Conservation (phyloP, 352 stramenopile genomes). For the Hyaloperonospora brassicae region DNA sequence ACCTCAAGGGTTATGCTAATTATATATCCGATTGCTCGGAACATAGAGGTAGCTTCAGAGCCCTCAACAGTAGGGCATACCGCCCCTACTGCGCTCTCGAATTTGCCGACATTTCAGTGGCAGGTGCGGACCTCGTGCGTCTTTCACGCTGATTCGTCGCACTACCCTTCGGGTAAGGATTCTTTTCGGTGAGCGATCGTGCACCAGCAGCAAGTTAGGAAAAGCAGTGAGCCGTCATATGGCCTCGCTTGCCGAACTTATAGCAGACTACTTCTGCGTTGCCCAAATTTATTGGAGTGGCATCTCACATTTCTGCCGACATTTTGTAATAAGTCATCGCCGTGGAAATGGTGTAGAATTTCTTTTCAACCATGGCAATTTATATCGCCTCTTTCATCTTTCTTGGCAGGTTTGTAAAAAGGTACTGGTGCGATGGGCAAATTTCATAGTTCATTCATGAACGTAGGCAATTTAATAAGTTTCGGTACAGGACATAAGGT, state of each 20-base stretch:
- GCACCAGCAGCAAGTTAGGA: no score
- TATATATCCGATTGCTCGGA: neutral
- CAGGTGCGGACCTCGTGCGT: no score
- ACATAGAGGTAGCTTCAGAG: neutral
- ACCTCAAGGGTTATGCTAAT: neutral
- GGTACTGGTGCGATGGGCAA: neutral
- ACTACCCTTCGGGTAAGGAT: no score
- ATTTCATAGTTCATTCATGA: neutral
- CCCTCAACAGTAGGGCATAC: no score
- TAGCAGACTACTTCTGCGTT: constrained; percentile 1
- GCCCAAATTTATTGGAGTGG: neutral
- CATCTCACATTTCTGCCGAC: neutral
- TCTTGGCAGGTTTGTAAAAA: neutral
- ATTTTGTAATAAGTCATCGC: neutral
- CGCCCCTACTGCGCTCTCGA: no score
- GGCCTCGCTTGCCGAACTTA: neutral
- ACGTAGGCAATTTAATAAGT: neutral
- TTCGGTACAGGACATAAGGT: neutral
- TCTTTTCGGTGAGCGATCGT: no score
- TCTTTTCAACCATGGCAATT: neutral
- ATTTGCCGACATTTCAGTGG: no score
- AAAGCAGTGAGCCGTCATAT: no score
- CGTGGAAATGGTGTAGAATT: neutral
- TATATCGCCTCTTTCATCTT: neutral
- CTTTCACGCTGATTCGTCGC: no score